These are phyloP conservation scores for Pythium volutum DNA, from an alignment of 352 stramenopile genomes.

Conservation along the genomic window DNA sequence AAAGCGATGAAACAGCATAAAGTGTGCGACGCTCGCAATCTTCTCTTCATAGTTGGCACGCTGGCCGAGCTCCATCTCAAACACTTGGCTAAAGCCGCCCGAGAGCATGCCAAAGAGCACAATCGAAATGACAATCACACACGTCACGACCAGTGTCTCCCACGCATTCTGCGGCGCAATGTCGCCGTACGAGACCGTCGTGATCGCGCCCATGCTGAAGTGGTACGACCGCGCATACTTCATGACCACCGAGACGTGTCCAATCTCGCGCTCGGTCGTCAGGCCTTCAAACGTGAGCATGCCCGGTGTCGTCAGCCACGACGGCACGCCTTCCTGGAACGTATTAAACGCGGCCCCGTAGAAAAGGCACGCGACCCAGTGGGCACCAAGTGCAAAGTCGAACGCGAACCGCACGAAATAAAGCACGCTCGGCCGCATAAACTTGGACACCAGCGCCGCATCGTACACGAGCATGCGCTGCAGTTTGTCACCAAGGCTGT, in stretches of 20 bases:
- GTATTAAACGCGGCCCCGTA: constrained; percentile 20
- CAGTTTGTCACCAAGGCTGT: constrained; percentile 41
- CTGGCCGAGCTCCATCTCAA: constrained; percentile 67
- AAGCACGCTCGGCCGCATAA: constrained; percentile 16
- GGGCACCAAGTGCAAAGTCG: constrained; percentile 28
- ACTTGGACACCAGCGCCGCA: constrained; percentile 13
- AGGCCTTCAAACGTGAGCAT: constrained; percentile 53
- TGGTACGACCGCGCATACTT: constrained; percentile 56
- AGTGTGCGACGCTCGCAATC: constrained; percentile 51
- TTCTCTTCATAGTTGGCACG: constrained; percentile 67
- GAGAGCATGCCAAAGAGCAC: constrained; percentile 71
- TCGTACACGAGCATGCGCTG: constrained; percentile 63
- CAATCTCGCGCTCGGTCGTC: constrained; percentile 29
- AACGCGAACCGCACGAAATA: constrained; percentile 48
- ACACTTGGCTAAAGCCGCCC: constrained; percentile 64
- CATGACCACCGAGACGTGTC: constrained; percentile 30
- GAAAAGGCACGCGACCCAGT: constrained; percentile 31
- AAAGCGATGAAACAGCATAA: constrained; percentile 63
- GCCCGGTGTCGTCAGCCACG: constrained; percentile 26
- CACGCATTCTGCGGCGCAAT: constrained; percentile 61
- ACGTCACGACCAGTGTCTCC: constrained; percentile 49
- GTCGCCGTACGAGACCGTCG: constrained; percentile 69
- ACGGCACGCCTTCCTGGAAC: constrained; percentile 3
- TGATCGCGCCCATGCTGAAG: constrained; percentile 77
- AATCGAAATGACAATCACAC: constrained; percentile 65